These are phyloP conservation scores for Umbelopsis vinacea DNA, from an alignment of 192 early-diverging fungal species.

Conservation along the genomic window DNA sequence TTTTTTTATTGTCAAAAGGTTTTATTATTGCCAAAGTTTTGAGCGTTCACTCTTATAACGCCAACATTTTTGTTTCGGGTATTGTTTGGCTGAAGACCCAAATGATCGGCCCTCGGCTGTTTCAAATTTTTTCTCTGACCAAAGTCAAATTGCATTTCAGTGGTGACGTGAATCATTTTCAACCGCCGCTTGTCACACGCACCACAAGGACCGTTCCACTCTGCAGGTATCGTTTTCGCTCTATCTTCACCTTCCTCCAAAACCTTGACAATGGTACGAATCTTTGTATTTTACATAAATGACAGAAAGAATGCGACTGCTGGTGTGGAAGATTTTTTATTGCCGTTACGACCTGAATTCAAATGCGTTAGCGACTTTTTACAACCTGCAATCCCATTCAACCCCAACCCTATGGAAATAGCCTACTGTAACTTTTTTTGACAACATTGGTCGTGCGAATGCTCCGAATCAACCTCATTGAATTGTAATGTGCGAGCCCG, in stretches of 20 bases:
- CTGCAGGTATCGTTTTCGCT: conserved; percentile 1
- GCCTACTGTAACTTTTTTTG: too few species aligned
- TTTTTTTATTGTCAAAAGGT: too few species aligned
- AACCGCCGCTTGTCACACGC: conserved; percentile 19
- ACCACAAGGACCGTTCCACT: conserved; percentile 7
- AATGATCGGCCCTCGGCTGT: too few species aligned
- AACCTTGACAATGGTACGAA: conserved; percentile 21
- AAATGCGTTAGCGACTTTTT: too few species aligned
- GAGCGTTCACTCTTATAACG: too few species aligned
- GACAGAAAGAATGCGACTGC: neutral
- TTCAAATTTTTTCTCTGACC: neutral
- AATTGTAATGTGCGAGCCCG: neutral
- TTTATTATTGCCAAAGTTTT: too few species aligned
- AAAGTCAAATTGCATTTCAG: neutral
- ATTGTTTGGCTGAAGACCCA: too few species aligned
- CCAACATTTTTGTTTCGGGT: too few species aligned
- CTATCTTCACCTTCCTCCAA: conserved; percentile 14
- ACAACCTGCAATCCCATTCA: too few species aligned
- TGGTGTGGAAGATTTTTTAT: neutral
- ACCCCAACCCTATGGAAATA: too few species aligned
- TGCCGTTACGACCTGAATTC: too few species aligned
- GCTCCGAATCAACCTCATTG: neutral
- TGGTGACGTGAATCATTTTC: neutral
- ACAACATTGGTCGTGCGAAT: neutral
- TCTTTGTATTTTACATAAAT: neutral